Conservation (phyloP, 2,329 filamentous ascomycete genomes). For the Hypoxylon sp. region DNA sequence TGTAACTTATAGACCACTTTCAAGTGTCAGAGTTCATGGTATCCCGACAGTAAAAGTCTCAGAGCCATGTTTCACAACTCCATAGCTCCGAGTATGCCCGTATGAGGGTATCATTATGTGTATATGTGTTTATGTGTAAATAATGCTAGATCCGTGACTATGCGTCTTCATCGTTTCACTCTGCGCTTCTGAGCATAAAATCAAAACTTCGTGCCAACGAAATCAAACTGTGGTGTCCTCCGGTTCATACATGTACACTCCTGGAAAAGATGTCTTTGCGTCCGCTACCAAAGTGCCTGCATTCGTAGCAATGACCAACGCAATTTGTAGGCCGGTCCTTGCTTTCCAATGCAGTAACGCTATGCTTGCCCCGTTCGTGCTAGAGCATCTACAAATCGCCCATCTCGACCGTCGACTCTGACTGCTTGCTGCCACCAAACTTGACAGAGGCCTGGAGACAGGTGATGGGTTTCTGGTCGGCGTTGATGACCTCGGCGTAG, state of each 20-base stretch:
- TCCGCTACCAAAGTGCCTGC: slow-evolving; percentile 29
- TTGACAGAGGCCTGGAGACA: slow-evolving; percentile 80
- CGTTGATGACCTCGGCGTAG: slow-evolving; percentile 81
- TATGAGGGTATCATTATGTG: slow-evolving; percentile 29
- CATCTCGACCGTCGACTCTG: slow-evolving; percentile 12
- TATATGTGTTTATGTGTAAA: slow-evolving; percentile 29
- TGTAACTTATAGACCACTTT: slow-evolving; percentile 26
- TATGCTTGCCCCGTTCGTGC: background rate
- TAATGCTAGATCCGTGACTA: slow-evolving; percentile 31
- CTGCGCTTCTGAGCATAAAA: slow-evolving; percentile 25
- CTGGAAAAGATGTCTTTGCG: slow-evolving; percentile 19
- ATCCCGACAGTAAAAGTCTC: slow-evolving; percentile 4
- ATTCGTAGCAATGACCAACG: slow-evolving; percentile 26
- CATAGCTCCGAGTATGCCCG: slow-evolving; percentile 26
- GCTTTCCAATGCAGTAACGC: slow-evolving; percentile 7
- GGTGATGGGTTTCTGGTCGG: slow-evolving; percentile 77
- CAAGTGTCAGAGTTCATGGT: slow-evolving; percentile 18
- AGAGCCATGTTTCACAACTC: slow-evolving; percentile 14
- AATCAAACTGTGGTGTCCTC: slow-evolving; percentile 31
- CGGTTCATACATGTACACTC: slow-evolving; percentile 30
- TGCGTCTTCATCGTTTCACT: slow-evolving; percentile 21
- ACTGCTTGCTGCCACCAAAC: slow-evolving; percentile 60
- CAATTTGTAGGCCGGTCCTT: slow-evolving; percentile 9
- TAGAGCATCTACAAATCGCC: slow-evolving; percentile 24
- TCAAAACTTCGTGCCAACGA: slow-evolving; percentile 15